Percentiles rank a stretch among this genome's conserved stretches.
These are phyloP conservation scores for Candida endomychidarum DNA, from an alignment of 805 yeast species.

Conservation along the genomic window DNA sequence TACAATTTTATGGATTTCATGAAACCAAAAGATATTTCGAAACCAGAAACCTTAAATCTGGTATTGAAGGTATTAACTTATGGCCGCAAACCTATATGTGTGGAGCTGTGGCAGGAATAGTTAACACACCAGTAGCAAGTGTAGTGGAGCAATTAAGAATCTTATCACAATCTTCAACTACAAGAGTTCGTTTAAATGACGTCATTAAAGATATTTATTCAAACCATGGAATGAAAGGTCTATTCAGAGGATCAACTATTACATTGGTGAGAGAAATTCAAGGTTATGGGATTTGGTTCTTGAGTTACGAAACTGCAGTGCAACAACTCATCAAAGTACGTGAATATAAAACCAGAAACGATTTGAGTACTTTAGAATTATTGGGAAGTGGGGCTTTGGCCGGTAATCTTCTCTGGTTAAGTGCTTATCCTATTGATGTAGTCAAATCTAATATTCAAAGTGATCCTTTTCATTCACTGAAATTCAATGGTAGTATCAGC, in stretches of 20 bases:
- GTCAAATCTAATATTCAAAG: conserved; percentile 54
- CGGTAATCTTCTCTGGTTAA: conserved; percentile 66
- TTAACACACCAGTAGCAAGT: conserved; percentile 61
- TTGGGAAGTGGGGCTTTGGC: conserved; percentile 61
- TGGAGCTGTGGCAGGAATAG: conserved; percentile 66
- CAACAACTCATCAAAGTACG: conserved; percentile 32
- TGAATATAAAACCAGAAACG: conserved; percentile 41
- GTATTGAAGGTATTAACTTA: conserved; percentile 37
- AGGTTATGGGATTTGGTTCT: conserved; percentile 75
- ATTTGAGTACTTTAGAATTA: conserved; percentile 55
- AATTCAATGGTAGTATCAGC: conserved; percentile 40
- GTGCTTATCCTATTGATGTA: conserved; percentile 54
- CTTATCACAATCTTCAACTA: conserved; percentile 48
- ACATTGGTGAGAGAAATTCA: conserved; percentile 63
- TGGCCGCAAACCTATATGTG: conserved; percentile 60
- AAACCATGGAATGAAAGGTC: conserved; percentile 48
- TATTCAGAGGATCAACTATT: conserved; percentile 55
- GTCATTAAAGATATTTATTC: conserved; percentile 44
- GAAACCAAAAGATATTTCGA: conserved; percentile 62
- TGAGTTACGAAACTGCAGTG: conserved; percentile 60
- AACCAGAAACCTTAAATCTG: conserved; percentile 22
- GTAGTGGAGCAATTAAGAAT: conserved; percentile 70
- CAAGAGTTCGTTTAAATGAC: conserved; percentile 19
- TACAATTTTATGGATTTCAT: conserved; percentile 71
- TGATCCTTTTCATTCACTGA: conserved; percentile 44